Conservation (phyloP, 176 grass and related monocot species). For the Oropetium thomaeum region DNA sequence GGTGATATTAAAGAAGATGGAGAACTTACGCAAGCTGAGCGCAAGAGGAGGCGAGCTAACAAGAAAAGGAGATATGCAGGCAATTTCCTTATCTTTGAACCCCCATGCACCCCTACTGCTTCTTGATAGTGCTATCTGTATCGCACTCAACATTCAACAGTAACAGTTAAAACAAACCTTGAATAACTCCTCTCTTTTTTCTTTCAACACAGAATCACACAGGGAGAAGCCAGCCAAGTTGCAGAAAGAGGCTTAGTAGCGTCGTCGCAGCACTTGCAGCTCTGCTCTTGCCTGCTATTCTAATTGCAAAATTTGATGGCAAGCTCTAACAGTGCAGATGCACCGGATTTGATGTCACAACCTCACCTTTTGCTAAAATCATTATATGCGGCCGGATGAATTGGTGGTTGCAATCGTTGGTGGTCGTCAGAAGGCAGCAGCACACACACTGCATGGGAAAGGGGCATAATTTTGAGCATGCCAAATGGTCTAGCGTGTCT, state of each 20-base stretch:
- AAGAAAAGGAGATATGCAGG: constrained; percentile 90
- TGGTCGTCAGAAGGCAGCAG: too few relatives aligned
- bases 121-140: neutral
- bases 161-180: neutral
- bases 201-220: constrained; percentile 36
- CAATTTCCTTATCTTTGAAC: constrained; percentile 5
- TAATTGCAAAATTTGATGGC: neutral
- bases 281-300: neutral
- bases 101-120: neutral
- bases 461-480: too few relatives aligned
- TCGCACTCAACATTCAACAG: neutral
- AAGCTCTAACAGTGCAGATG: neutral
- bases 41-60: constrained; percentile 84
- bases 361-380: neutral
- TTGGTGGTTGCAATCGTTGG: neutral
- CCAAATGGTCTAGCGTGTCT: too few relatives aligned
- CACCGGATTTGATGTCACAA: neutral
- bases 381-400: neutral
- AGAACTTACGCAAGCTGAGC: constrained; percentile 72
- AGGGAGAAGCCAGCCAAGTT: constrained; percentile 44
- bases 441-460: too few relatives aligned
- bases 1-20: constrained; percentile 83
- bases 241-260: constrained; percentile 27
- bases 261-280: neutral
- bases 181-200: neutral